Evolutionary conservation across 345 rosid species (phyloP).

Genomic region (Hibiscus mutabilis): DNA sequence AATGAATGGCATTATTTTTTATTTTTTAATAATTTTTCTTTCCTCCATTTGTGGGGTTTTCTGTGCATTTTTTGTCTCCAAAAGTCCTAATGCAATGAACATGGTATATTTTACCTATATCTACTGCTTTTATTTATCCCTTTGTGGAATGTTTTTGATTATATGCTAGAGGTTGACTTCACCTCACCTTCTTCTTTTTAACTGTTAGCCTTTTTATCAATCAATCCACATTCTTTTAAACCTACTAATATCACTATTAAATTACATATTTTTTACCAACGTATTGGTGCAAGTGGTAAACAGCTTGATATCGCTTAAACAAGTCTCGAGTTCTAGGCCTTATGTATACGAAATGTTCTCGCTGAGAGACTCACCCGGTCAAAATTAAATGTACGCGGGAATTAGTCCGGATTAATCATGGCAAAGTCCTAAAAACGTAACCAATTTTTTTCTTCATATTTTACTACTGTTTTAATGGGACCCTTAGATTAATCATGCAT

Average conservation of each 20-base stretch:
- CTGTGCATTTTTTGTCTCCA: not conserved
- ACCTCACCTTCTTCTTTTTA: not conserved
- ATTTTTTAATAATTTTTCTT: not conserved
- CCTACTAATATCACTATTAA: not conserved
- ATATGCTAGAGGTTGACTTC: slow-evolving; percentile 1
- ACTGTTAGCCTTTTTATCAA: slow-evolving; percentile 5
- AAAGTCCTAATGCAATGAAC: not conserved
- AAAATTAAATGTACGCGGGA: no score
- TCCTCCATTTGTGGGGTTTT: not conserved
- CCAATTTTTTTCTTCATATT: no score
- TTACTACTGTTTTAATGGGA: slow-evolving; percentile 7
- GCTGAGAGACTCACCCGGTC: no score
- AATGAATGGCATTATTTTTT: not conserved
- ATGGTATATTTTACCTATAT: no score
- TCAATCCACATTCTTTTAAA: not conserved
- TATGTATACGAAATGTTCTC: no score
- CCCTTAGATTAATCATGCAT: not conserved
- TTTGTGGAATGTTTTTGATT: not conserved
- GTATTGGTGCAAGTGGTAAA: no score
- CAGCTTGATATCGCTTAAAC: no score
- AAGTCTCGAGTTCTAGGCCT: no score
- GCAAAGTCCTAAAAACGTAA: no score
- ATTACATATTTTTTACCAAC: no score
- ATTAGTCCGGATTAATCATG: no score
- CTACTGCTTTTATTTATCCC: no score